phyloP scores from a whole-genome alignment of 768 basidiomycete genomes.

The Collybia sp. region DNA sequence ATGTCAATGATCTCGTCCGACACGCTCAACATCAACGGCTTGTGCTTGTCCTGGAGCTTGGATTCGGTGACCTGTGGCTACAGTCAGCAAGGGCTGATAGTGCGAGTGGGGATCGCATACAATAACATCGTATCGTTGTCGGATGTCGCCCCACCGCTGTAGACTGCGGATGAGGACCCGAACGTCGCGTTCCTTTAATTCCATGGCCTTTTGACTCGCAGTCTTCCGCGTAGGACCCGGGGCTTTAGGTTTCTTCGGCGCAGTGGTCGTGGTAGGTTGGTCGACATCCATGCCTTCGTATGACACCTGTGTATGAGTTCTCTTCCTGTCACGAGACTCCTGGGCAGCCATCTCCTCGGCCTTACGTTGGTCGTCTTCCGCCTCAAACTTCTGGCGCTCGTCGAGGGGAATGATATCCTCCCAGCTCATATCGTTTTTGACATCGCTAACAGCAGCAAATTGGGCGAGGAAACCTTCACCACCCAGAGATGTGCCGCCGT shows the following conservation, averaged over 20 bases:
- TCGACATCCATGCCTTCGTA: slow-evolving; percentile 95
- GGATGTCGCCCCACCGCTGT: slow-evolving; percentile 97
- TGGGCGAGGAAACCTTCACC: slow-evolving; percentile 95
- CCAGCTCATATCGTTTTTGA: slow-evolving; percentile 99
- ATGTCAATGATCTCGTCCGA: slow-evolving; percentile 90
- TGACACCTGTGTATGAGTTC: slow-evolving; percentile 80
- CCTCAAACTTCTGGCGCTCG: slow-evolving; percentile 79
- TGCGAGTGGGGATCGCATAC: slow-evolving; percentile 41
- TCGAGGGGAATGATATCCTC: slow-evolving; percentile 98
- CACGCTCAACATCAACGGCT: slow-evolving; percentile 84
- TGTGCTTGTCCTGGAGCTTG: slow-evolving; percentile 92
- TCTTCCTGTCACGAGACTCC: slow-evolving; percentile 73
- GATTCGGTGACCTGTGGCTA: slow-evolving; percentile 72
- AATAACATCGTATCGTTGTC: slow-evolving; percentile 90
- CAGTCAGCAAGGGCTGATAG: slow-evolving; percentile 3
- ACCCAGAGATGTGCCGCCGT: slow-evolving; percentile 91
- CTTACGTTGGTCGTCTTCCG: slow-evolving; percentile 73
- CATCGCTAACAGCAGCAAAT: slow-evolving; percentile 94
- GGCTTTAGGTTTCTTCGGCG: slow-evolving; percentile 70
- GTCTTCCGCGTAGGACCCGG: slow-evolving; percentile 80
- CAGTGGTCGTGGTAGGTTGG: slow-evolving; percentile 54
- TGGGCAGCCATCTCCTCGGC: slow-evolving; percentile 67
- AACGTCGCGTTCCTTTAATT: slow-evolving; percentile 95
- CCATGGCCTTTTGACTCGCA: slow-evolving; percentile 91
- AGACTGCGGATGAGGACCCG: slow-evolving; percentile 92